Evolutionary conservation across 164 flowering plant species (phyloP), one percentile per base, ranked within the genome.

Genomic region (Berberis thunbergii): DNA sequence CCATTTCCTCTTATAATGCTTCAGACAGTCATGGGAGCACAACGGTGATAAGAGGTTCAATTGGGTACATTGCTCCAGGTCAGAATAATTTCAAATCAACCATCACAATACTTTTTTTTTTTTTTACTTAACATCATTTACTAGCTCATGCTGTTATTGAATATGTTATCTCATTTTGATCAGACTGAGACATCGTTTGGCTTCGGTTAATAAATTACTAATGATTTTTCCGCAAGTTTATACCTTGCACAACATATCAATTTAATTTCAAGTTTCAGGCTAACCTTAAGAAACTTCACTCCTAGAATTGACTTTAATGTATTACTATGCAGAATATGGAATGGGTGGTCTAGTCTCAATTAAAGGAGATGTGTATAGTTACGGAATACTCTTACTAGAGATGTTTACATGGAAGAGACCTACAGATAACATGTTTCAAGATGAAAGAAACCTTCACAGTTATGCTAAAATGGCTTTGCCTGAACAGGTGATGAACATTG

Each of bases 341-440:
- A 6, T 52, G 2, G 54, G 12, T 52, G 54, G 54, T 10, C 13
- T 6, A 4, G 54, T 52, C n/a, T 52, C 54, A 7, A 11, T 4
- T 4, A 52, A 52, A 52, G 54, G 54, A 52, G 54, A 52, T 52
- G 54, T 52, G 54, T 52, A 52, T 26, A 52, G 54, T 52, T 52
- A 52, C n/a, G 54, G 54, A 52, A 52, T 52, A 6, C 54, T 52
- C 13, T 52, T 52, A 11, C 54, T 52, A 10, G 54, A 52, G 54
- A 52, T 52, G 54, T 52, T 52, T 52, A 52, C 54, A 1, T 13
- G 54, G 8, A 52, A 52, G n/a, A 52, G n/a, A 9, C 54, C 54
- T 10, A 52, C 54, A 3, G 54, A 52, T 26, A 2, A 52, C 4
- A 52, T 52, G 54, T 52, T 52, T 26, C 1, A 3, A 7, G 54